Evolutionary conservation across 2,329 filamentous ascomycete genomes (phyloP), one percentile per base, ranked within the genome.

Genomic region (Diplodia scrobiculata): DNA sequence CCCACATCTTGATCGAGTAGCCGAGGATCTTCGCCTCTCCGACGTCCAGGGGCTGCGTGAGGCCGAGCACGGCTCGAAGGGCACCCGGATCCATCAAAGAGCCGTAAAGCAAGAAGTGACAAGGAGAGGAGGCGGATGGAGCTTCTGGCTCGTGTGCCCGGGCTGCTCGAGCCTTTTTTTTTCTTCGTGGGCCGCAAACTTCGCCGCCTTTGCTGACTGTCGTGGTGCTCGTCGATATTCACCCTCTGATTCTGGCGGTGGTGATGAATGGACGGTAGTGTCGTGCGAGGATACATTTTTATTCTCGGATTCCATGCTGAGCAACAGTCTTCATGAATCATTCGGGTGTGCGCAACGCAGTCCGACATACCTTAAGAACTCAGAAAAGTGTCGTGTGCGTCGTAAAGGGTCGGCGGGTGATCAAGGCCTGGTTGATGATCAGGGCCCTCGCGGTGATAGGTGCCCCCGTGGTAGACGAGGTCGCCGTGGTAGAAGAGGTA

Each of bases 81-180:
- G 75, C 71, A 68, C 72, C 69, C 25, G 73, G 67, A 63, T 75
- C 75, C 70, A 74, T 75, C 2, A 76, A 68, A 29, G 72, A 71
- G 52, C 74, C 74, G 48, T 76, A 76, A 69, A 76, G 71, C 58
- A 76, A 76, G 68, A 75, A 69, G 62, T 73, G 54, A 45, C 68
- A 73, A 29, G 69, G 71, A 53, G 69, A 66, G 58, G 74, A 75
- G 48, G 67, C 10, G 25, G 48, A 6, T 27, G 48, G 48, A 11
- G 10, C 21, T 25, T 51, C 48, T 3, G 25, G 6, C 21, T 27
- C 48, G 19, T 27, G 48, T 51, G 25, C 13, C 48, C 48, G 48
- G 48, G 48, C n/a, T 13, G 25, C 21, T 14, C 3, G 19, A 27
- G 48, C 48, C 11, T 51, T 27, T 25, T 25, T 4, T 25, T 25